Evolutionary conservation across 1,139 yeast species (phyloP).

Genomic region (Debaryomyces singareniensis): DNA sequence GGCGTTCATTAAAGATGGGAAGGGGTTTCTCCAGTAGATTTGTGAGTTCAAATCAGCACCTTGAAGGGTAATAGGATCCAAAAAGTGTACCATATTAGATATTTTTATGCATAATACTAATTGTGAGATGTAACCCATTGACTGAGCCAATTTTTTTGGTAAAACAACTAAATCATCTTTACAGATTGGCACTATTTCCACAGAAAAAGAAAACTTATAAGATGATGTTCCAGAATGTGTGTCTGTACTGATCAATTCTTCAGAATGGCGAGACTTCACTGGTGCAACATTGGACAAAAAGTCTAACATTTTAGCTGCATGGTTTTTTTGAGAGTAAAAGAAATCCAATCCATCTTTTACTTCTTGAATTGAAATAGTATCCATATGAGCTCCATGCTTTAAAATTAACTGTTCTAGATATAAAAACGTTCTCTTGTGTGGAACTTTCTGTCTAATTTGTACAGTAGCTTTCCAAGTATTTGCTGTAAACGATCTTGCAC

Average conservation of each 20-base stretch:
- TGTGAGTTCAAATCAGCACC: constrained; percentile 69
- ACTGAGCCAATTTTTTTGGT: constrained; percentile 78
- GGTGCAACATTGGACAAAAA: constrained; percentile 86
- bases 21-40: constrained; percentile 87
- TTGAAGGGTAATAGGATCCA: constrained; percentile 80
- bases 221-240: constrained; percentile 85
- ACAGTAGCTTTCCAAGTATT: constrained; percentile 98
- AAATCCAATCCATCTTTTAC: constrained; percentile 93
- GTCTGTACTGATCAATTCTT: constrained; percentile 87
- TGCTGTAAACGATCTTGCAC: constrained; percentile 93
- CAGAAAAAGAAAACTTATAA: constrained; percentile 87
- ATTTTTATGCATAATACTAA: constrained; percentile 81
- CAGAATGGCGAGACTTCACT: constrained; percentile 76
- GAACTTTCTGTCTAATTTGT: constrained; percentile 95
- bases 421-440: constrained; percentile 93
- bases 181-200: constrained; percentile 96
- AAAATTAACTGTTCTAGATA: constrained; percentile 91
- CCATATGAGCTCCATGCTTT: constrained; percentile 90
- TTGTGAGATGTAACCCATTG: constrained; percentile 78
- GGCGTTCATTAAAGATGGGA: constrained; percentile 69
- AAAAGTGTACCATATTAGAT: constrained; percentile 74
- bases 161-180: constrained; percentile 91
- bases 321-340: constrained; percentile 81
- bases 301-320: constrained; percentile 91
- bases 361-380: constrained; percentile 90